Percentiles rank a stretch among this genome's conserved stretches.
Evolutionary conservation across 805 yeast species (phyloP).

Genomic region (Metschnikowia noctiluminum): DNA sequence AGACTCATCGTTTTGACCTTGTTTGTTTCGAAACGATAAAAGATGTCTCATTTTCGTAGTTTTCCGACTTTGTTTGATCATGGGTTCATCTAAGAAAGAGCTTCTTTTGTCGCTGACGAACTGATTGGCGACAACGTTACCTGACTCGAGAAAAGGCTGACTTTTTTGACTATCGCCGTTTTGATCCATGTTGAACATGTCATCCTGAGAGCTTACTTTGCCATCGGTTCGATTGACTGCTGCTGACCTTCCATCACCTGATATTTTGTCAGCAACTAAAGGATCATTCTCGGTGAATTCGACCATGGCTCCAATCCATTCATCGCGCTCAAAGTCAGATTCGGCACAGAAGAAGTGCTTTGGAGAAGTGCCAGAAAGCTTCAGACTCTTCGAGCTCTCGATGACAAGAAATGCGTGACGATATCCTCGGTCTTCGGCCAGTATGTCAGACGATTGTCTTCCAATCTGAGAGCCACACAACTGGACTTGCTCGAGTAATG

Average conservation of each 20-base stretch:
- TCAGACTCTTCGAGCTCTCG: conserved; percentile 40
- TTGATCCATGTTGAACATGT: not conserved
- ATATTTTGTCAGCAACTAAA: not conserved
- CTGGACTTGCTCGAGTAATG: conserved; percentile 48
- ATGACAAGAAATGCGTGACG: conserved; percentile 59
- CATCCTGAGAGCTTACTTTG: not conserved
- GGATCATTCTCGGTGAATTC: conserved; percentile 29
- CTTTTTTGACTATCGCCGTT: not conserved
- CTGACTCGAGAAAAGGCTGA: not conserved
- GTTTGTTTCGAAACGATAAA: conserved; percentile 47
- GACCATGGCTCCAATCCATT: conserved; percentile 55
- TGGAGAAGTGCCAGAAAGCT: conserved; percentile 34
- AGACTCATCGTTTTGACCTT: conserved; percentile 1
- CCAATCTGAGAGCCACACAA: conserved; percentile 55
- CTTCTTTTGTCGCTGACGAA: not conserved
- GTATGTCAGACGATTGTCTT: conserved; percentile 41
- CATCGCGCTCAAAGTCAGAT: conserved; percentile 69
- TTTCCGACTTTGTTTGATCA: conserved; percentile 38
- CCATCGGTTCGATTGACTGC: not conserved
- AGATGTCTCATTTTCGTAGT: conserved; percentile 51
- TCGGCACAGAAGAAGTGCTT: conserved; percentile 77
- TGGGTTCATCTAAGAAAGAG: conserved; percentile 1
- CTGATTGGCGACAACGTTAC: not conserved
- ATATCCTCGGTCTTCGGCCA: conserved; percentile 47
- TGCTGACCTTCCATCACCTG: too few species aligned